Evolutionary conservation across 1,284 basidiomycete species (phyloP), one percentile per base, ranked within the genome.

Genomic region (Ustilago xerochloae): DNA sequence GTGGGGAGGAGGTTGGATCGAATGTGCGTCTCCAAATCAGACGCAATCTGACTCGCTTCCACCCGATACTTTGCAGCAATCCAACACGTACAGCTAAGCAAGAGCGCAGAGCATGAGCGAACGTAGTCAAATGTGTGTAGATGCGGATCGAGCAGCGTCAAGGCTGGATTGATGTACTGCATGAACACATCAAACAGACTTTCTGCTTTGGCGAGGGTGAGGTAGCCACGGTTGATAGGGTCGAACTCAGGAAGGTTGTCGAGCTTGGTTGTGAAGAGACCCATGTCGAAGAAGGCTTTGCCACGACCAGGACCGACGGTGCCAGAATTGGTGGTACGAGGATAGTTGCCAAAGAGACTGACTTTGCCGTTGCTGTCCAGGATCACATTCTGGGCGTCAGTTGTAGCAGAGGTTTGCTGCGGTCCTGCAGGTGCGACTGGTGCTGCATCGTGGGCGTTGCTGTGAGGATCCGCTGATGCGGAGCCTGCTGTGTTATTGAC

Each of bases 41-140:
- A 54, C 0, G 68, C 69, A 28, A 66, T 64, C 30, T 62, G 64
- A 26, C 60, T 63, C 16, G 53, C 66, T 16, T 75, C 72, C 24
- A 63, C 52, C 33, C 46, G 47, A 39, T 69, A 67, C 60, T 75
- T 69, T 7, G 72, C 72, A 4, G 66, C 72, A 8, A 75, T 75
- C 72, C 72, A 75, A 43, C 69, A 73, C 2, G 71, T 67, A 13
- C 52, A 58, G 43, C 62, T 63, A 22, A 79, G 72, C 48, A 78
- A 49, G 3, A 78, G 39, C 22, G 76, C 54, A 2, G 75, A 77
- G 15, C 62, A 75, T 20, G 60, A 61, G 1, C 73, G 53, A 2
- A 78, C 64, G 29, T 73, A 70, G 28, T 69, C 64, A 36, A 78
- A 78, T 1, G 78, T 78, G 30, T 78, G 70, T 32, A 78, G 51